phyloP scores from a whole-genome alignment of 2,329 filamentous ascomycete genomes.

The Aspergillus viridinutans region DNA sequence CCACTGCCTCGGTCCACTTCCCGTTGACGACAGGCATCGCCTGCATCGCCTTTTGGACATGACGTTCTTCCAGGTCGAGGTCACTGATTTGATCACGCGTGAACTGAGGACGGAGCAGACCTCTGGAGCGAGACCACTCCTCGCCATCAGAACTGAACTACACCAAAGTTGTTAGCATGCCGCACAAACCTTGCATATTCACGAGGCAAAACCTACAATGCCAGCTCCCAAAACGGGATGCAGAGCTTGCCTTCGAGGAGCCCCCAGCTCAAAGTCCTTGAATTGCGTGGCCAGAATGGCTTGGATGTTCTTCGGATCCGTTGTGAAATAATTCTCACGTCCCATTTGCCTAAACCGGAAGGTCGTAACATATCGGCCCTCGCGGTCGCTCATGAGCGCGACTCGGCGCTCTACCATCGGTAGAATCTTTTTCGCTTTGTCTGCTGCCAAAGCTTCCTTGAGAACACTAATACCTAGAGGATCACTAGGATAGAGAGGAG shows the following conservation, averaged over 20 bases:
- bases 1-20: slow-evolving; percentile 50
- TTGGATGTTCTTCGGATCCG: slow-evolving; percentile 64
- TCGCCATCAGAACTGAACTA: slow-evolving; percentile 66
- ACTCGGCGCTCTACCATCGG: slow-evolving; percentile 16
- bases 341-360: slow-evolving; percentile 22
- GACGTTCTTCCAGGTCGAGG: slow-evolving; percentile 73
- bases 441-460: slow-evolving; percentile 19
- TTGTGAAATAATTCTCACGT: slow-evolving; percentile 24
- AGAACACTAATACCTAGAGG: slow-evolving; percentile 23
- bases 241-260: slow-evolving; percentile 63
- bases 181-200: neutral
- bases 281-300: slow-evolving; percentile 82
- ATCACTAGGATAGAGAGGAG: slow-evolving; percentile 26
- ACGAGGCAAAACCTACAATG: slow-evolving; percentile 36
- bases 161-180: slow-evolving; percentile 3
- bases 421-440: slow-evolving; percentile 23
- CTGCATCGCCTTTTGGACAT: slow-evolving; percentile 68
- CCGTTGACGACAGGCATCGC: slow-evolving; percentile 58
- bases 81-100: slow-evolving; percentile 79
- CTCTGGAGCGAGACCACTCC: slow-evolving; percentile 73
- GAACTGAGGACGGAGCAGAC: slow-evolving; percentile 81
- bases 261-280: slow-evolving; percentile 74
- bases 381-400: slow-evolving; percentile 16
- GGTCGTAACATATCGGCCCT: slow-evolving; percentile 24
- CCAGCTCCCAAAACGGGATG: slow-evolving; percentile 37